Evolutionary conservation across 495 filamentous ascomycete genomes (phyloP).

Genomic region (Aeminium ludgeri): DNA sequence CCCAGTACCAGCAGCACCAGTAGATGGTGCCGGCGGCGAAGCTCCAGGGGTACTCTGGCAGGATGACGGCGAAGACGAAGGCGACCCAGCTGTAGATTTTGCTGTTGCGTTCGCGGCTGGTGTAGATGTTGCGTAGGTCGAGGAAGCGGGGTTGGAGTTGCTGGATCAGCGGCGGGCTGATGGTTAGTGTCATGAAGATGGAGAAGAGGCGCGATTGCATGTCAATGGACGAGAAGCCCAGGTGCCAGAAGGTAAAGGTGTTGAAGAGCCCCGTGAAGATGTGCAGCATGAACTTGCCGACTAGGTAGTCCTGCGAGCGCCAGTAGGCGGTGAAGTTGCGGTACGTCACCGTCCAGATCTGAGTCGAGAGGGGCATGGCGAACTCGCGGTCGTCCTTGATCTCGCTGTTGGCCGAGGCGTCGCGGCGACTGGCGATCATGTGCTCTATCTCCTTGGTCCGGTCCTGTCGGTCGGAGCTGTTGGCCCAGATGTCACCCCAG

Average conservation of each 20-base stretch:
- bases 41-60: constrained; percentile 16
- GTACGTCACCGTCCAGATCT: constrained; percentile 36
- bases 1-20: constrained; percentile 35
- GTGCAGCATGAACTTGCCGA: constrained; percentile 47
- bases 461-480: constrained; percentile 48
- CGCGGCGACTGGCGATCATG: constrained; percentile 41
- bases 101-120: constrained; percentile 35
- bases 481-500: constrained; percentile 67
- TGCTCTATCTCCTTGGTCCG: constrained; percentile 52
- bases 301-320: constrained; percentile 75
- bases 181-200: constrained; percentile 37
- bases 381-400: constrained; percentile 24
- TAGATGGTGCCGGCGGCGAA: constrained; percentile 43
- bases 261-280: constrained; percentile 48
- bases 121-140: constrained; percentile 35
- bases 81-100: constrained; percentile 41
- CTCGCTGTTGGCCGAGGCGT: constrained; percentile 20
- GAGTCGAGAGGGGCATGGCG: constrained; percentile 31
- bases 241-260: constrained; percentile 73
- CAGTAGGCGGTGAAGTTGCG: constrained; percentile 81
- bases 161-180: constrained; percentile 33
- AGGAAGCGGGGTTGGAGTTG: constrained; percentile 40
- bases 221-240: constrained; percentile 53
- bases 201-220: constrained; percentile 49
- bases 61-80: constrained; percentile 33